Percentiles rank a stretch among this genome's conserved stretches.
Conservation (phyloP, 1,139 yeast species). For the Zygoascus hellenicus region DNA sequence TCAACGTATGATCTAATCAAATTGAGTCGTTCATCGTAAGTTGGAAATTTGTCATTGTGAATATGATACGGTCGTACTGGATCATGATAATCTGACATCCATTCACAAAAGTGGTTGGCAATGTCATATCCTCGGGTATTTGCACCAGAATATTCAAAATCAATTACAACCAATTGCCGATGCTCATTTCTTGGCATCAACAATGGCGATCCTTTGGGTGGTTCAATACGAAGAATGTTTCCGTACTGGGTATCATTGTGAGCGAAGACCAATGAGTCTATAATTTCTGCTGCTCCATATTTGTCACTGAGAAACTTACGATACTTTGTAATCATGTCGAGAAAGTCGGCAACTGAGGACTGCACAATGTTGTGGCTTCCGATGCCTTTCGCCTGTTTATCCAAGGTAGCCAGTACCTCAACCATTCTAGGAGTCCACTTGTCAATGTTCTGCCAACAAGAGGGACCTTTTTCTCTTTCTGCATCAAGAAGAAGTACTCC, state of each 20-base stretch:
- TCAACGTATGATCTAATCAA: slow-evolving; percentile 67
- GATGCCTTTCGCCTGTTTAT: slow-evolving; percentile 19
- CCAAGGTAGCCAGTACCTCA: slow-evolving; percentile 32
- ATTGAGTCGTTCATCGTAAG: slow-evolving; percentile 58
- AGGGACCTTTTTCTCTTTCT: slow-evolving; percentile 55
- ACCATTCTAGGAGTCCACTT: slow-evolving; percentile 68
- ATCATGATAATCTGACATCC: slow-evolving; percentile 93
- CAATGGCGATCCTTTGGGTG: slow-evolving; percentile 40
- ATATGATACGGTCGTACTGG: slow-evolving; percentile 55
- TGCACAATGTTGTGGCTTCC: slow-evolving; percentile 26
- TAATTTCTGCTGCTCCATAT: slow-evolving; percentile 43
- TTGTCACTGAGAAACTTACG: slow-evolving; percentile 55
- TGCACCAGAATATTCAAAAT: slow-evolving; percentile 94
- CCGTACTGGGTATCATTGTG: slow-evolving; percentile 94
- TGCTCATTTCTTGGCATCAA: slow-evolving; percentile 48
- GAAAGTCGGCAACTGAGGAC: slow-evolving; percentile 46
- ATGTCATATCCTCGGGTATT: slow-evolving; percentile 86
- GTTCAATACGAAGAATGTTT: slow-evolving; percentile 50
- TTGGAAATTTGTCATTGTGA: slow-evolving; percentile 57
- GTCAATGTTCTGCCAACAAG: slow-evolving; percentile 60
- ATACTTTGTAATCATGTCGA: slow-evolving; percentile 45
- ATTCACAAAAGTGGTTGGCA: slow-evolving; percentile 84
- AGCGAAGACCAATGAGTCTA: slow-evolving; percentile 62
- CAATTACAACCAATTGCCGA: slow-evolving; percentile 81
- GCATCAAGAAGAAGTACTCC: slow-evolving; percentile 59